These are phyloP conservation scores for Penicillium vulpinum DNA, from an alignment of 2,329 filamentous ascomycete species.

Conservation along the genomic window DNA sequence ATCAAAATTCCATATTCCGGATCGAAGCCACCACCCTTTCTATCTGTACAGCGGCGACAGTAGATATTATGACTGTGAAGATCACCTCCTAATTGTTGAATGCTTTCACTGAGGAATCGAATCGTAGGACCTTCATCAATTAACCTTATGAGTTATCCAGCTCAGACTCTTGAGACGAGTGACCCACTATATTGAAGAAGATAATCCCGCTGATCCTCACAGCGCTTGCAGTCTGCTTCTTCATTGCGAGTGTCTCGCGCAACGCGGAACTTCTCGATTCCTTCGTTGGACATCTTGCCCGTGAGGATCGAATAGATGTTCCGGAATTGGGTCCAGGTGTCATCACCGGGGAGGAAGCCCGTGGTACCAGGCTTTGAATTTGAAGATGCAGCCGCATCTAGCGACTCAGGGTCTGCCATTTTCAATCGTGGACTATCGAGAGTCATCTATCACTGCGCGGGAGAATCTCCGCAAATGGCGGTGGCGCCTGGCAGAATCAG, in stretches of 20 bases:
- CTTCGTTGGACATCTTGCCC: conserved; percentile 68
- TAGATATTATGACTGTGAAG: conserved; percentile 74
- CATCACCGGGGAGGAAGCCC: conserved; percentile 43
- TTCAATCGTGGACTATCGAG: conserved; percentile 8
- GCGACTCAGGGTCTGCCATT: conserved; percentile 35
- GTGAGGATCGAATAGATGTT: conserved; percentile 84
- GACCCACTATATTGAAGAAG: conserved; percentile 69
- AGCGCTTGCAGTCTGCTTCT: conserved; percentile 73
- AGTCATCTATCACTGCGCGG: not conserved
- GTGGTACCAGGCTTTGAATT: conserved; percentile 29
- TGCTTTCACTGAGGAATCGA: conserved; percentile 80
- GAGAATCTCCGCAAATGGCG: conserved; percentile 32
- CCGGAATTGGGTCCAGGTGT: conserved; percentile 62
- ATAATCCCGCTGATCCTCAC: conserved; percentile 80
- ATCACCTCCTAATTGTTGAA: conserved; percentile 73
- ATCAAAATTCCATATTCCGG: conserved; percentile 83
- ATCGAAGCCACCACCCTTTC: conserved; percentile 80
- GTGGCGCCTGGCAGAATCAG: conserved; percentile 32
- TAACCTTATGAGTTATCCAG: conserved; percentile 3
- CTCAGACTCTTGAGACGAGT: not conserved
- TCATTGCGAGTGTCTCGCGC: conserved; percentile 75
- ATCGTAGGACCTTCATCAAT: conserved; percentile 65
- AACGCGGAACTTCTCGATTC: conserved; percentile 73
- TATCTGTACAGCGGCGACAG: conserved; percentile 74
- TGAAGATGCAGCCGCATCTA: conserved; percentile 21